These are phyloP conservation scores for Dimargaris verticillata DNA, from an alignment of 192 early-diverging fungal species.

Conservation along the genomic window DNA sequence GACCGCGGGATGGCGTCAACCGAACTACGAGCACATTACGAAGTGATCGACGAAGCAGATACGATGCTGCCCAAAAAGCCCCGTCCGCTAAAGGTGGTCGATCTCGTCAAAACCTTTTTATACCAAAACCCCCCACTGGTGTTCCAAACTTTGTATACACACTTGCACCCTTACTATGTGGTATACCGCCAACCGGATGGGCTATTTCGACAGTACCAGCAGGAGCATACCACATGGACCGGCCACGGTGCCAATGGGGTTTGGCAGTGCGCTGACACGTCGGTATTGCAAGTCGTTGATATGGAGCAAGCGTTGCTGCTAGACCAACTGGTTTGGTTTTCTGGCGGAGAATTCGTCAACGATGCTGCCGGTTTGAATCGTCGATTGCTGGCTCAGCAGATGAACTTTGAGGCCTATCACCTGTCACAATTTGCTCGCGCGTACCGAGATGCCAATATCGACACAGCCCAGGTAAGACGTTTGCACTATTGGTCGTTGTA, in stretches of 20 bases:
- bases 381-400: neutral
- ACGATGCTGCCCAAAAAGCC: neutral
- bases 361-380: neutral
- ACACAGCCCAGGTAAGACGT: neutral
- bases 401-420: neutral
- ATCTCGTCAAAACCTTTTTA: neutral
- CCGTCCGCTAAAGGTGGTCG: neutral
- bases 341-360: neutral
- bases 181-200: neutral
- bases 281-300: neutral
- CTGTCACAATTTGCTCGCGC: neutral
- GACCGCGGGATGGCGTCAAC: neutral
- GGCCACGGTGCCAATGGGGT: too few relatives aligned
- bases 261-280: too few relatives aligned
- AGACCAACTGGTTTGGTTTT: conserved; percentile 4
- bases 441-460: neutral
- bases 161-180: neutral
- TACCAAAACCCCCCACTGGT: neutral
- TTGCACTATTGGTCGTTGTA: too few relatives aligned
- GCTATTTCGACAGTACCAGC: too few relatives aligned
- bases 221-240: too few relatives aligned
- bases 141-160: neutral
- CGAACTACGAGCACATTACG: neutral
- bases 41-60: neutral
- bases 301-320: neutral